A percentile compares a stretch with the other conserved stretches of the same genome.
Evolutionary conservation across 2,329 filamentous ascomycete genomes (phyloP).

Genomic region (Saccharata proteae): DNA sequence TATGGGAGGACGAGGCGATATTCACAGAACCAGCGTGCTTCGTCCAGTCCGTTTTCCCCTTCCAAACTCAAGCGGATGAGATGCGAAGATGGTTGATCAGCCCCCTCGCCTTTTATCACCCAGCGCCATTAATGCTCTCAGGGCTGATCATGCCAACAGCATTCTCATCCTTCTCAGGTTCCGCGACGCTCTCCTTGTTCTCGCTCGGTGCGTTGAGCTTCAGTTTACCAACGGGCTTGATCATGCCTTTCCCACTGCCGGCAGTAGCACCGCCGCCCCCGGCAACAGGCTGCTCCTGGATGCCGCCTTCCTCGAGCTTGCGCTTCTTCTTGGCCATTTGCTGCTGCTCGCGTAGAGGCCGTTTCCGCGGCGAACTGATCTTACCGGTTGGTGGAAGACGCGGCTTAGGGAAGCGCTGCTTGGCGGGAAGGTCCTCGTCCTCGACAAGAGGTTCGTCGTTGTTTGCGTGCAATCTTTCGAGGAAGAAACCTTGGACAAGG

Average conservation of each 20-base stretch:
- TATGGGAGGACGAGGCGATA: no score
- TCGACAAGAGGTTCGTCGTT: slow-evolving; percentile 74
- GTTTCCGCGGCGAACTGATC: slow-evolving; percentile 74
- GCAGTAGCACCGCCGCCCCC: slow-evolving; percentile 6
- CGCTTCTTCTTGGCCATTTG: slow-evolving; percentile 81
- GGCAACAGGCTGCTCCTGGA: slow-evolving; percentile 1
- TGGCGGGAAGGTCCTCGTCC: slow-evolving; percentile 86
- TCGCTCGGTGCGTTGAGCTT: slow-evolving; percentile 34
- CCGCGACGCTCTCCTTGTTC: slow-evolving; percentile 46
- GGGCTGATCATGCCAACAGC: slow-evolving; percentile 71
- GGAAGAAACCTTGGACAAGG: slow-evolving; percentile 82
- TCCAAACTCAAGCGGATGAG: neutral
- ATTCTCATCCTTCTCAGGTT: slow-evolving; percentile 56
- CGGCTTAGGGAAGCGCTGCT: slow-evolving; percentile 61
- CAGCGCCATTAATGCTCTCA: slow-evolving; percentile 47
- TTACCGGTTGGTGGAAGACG: slow-evolving; percentile 64
- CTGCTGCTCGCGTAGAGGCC: slow-evolving; percentile 69
- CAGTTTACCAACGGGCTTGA: slow-evolving; percentile 45
- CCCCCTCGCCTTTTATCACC: slow-evolving; percentile 6
- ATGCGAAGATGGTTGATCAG: no score
- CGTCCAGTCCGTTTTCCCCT: neutral
- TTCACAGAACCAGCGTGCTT: no score
- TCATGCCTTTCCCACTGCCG: slow-evolving; percentile 21
- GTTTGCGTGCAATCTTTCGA: slow-evolving; percentile 75
- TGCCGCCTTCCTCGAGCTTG: slow-evolving; percentile 42